Base-by-base conservation (phyloP, 2,329 filamentous ascomycete species). In the Colletotrichum theobromicola region DNA sequence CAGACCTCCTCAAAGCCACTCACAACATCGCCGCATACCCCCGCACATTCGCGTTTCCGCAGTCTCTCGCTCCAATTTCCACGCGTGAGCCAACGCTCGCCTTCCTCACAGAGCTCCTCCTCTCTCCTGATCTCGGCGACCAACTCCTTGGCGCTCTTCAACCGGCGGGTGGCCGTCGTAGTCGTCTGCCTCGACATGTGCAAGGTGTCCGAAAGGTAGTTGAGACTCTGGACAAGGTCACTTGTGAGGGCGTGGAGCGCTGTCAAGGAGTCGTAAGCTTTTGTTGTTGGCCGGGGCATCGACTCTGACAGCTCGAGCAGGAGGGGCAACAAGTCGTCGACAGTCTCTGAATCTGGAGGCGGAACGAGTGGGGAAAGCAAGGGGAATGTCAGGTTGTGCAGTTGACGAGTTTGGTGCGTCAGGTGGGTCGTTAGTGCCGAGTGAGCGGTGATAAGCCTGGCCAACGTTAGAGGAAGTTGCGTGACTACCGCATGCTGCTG, bases 111-210 rank as follows among this genome's bases (percentile, higher is more conserved):
- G 35, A 93, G 88, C 79, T 98, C 95, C 74, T 95, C 93, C 80
- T 98, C 97, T 73, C 91, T 91, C 77, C 93, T 91, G 87, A 98
- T 93, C 79, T 98, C 96, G 3, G 93, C 91, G 2, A 98, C 93
- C 75, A 98, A 91, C 81, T 98, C 96, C 79, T 93, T 94, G 8
- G 95, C 95, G 42, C 92, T 94, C 78, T 94, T 93, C 66, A 99
- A 86, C 58, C 95, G 91, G 70, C 97, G 89, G 4, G 93, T 93
- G 2, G 96, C 97, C 12, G 94, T 93, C 4, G 92, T 94, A 0
- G 95, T 97, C 2, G 94, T 94, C 84, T 98, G 96, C 15, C 95
- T 93, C 35, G 94, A 95, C 93, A 98, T 98, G 84, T 98, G 96
- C 37, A 99, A 88, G 5, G 95, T 96, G 82, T 99, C 97, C 8